A percentile compares a stretch with the other conserved stretches of the same genome.
phyloP scores from a whole-genome alignment of 2,329 filamentous ascomycete genomes.

The Venturia asperata region DNA sequence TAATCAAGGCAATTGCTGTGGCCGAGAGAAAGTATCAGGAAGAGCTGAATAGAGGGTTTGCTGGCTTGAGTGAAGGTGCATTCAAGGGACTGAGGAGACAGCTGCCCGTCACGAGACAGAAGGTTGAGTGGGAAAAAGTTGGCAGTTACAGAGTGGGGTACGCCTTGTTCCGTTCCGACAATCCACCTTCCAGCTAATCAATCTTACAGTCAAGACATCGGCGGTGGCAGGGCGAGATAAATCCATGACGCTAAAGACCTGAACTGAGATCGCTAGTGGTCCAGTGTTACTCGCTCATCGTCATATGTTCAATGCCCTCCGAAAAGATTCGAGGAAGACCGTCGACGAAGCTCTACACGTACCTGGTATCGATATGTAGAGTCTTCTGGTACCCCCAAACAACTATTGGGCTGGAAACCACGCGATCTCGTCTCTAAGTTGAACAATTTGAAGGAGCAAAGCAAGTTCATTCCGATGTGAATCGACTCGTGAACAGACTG shows the following conservation, averaged over 20 bases:
- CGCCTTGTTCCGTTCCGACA: slow-evolving; percentile 22
- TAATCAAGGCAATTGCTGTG: slow-evolving; percentile 69
- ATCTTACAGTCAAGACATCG: slow-evolving; percentile 45
- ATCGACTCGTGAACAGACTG: too few species aligned
- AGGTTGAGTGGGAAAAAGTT: slow-evolving; percentile 99
- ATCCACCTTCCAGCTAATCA: slow-evolving; percentile 17
- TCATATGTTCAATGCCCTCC: too few species aligned
- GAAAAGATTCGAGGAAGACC: too few species aligned
- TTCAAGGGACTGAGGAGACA: slow-evolving; percentile 92
- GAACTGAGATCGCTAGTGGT: too few species aligned
- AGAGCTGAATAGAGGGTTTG: slow-evolving; percentile 87
- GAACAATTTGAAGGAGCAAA: too few species aligned
- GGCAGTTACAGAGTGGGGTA: slow-evolving; percentile 72
- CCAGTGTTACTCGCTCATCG: too few species aligned
- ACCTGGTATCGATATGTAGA: too few species aligned
- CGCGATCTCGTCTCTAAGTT: too few species aligned
- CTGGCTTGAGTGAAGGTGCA: slow-evolving; percentile 79
- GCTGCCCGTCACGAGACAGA: slow-evolving; percentile 91
- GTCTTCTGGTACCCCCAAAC: too few species aligned
- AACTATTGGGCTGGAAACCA: too few species aligned
- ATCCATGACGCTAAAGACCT: neutral
- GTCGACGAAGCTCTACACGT: too few species aligned
- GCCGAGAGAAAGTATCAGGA: slow-evolving; percentile 93
- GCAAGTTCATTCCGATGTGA: too few species aligned
- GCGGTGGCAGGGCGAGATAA: slow-evolving; percentile 34